These are phyloP conservation scores for Phytopythium chamaehyphon DNA, from an alignment of 352 stramenopile genomes.

Conservation along the genomic window DNA sequence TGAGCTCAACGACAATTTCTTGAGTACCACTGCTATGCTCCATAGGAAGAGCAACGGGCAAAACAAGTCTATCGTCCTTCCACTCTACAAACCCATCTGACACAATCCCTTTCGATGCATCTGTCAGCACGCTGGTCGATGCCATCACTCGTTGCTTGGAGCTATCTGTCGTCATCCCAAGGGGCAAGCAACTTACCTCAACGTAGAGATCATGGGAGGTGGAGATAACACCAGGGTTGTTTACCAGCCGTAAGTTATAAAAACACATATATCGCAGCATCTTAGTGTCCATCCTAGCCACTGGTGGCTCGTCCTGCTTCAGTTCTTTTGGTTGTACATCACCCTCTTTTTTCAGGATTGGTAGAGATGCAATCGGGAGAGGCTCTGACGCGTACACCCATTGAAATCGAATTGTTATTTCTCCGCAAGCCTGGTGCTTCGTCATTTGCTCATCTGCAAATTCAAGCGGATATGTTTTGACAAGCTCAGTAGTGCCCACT, in stretches of 20 bases:
- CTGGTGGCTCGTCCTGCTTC: background rate
- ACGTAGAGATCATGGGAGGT: conserved; percentile 35
- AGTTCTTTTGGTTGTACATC: background rate
- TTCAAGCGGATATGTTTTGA: conserved; percentile 23
- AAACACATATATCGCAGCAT: conserved; percentile 16
- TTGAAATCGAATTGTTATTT: conserved; percentile 32
- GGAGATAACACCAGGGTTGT: conserved; percentile 17
- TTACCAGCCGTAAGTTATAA: conserved; percentile 16
- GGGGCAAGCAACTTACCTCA: conserved; percentile 12
- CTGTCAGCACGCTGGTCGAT: conserved; percentile 18
- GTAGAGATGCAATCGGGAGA: conserved; percentile 10
- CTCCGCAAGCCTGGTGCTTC: conserved; percentile 30
- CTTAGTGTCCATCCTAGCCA: background rate
- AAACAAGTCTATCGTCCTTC: conserved; percentile 21
- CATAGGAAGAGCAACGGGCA: conserved; percentile 15
- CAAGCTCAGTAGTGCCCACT: conserved; percentile 9
- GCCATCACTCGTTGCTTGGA: conserved; percentile 4
- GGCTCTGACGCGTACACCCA: conserved; percentile 29
- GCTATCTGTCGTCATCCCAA: background rate
- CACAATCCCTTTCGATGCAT: conserved; percentile 21
- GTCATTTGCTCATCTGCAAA: conserved; percentile 37
- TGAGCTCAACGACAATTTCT: conserved; percentile 20
- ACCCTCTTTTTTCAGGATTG: background rate
- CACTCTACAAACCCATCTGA: conserved; percentile 15
- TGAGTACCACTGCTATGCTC: background rate